Evolutionary conservation across 768 basidiomycete species (phyloP).

Genomic region (Kwoniella europaea): DNA sequence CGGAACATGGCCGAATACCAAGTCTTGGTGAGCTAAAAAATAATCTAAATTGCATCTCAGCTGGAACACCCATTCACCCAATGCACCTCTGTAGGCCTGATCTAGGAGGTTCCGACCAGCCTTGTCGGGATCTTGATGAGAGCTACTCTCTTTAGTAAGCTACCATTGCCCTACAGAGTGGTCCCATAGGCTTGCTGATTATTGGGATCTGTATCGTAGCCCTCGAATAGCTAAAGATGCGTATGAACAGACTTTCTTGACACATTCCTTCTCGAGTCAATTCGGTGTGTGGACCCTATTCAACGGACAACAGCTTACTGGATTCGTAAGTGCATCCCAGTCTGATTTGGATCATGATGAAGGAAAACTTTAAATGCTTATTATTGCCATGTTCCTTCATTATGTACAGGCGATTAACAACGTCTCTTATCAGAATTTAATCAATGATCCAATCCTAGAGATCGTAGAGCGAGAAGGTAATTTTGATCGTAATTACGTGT

Average conservation of each 20-base stretch:
- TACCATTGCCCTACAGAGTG: too few relatives aligned
- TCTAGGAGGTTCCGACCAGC: neutral
- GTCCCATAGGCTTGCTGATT: too few relatives aligned
- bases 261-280: constrained; percentile 18
- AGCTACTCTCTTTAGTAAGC: neutral
- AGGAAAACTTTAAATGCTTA: too few relatives aligned
- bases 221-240: constrained; percentile 22
- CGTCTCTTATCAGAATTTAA: constrained; percentile 23
- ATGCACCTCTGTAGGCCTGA: neutral
- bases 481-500: constrained; percentile 11
- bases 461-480: constrained; percentile 17
- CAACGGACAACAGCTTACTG: constrained; percentile 13
- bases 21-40: constrained; percentile 3
- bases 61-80: too few relatives aligned
- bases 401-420: constrained; percentile 21
- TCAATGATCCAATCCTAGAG: constrained; percentile 28
- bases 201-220: neutral
- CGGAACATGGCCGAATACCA: neutral
- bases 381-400: too few relatives aligned
- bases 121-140: neutral
- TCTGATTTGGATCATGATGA: neutral
- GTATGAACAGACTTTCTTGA: neutral
- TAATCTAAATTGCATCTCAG: too few relatives aligned
- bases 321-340: constrained; percentile 27
- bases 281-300: constrained; percentile 23